Evolutionary conservation across 495 filamentous ascomycete species (phyloP).

Genomic region (Hypoxylon trugodes): DNA sequence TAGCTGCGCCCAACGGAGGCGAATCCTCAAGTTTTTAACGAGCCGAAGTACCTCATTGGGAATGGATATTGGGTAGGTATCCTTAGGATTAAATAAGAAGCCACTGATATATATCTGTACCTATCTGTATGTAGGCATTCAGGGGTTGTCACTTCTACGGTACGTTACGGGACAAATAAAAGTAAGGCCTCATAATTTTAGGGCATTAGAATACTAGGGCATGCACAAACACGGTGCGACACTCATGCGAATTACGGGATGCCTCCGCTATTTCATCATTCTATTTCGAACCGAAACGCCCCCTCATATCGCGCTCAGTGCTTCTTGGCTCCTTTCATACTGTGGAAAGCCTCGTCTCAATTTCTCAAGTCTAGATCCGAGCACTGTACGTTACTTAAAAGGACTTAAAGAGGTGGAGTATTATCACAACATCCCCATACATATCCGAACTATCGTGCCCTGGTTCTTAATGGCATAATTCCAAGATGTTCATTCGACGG

Average conservation of each 20-base stretch:
- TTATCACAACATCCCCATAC: constrained; percentile 23
- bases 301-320: constrained; percentile 28
- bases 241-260: constrained; percentile 18
- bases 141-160: not conserved
- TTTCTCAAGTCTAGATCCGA: no score
- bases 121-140: not conserved
- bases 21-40: not conserved
- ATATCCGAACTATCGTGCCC: constrained; percentile 30
- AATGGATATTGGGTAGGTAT: not conserved
- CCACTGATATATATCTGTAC: not conserved
- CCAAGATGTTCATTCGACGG: constrained; percentile 36
- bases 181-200: no score
- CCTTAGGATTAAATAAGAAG: not conserved
- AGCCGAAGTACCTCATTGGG: not conserved
- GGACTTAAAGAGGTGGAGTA: constrained; percentile 9
- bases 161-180: no score
- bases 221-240: constrained; percentile 34
- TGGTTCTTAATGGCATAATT: constrained; percentile 38
- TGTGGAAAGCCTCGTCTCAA: constrained; percentile 19
- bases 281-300: constrained; percentile 28
- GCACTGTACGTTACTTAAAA: constrained; percentile 8
- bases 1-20: constrained; percentile 24
- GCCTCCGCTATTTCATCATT: constrained; percentile 28
- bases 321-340: constrained; percentile 1
- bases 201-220: not conserved